Evolutionary conservation across 108 stramenopile genomes (phyloP), one percentile per base, ranked within the genome.

Genomic region (Aurantiochytrium sp.): DNA sequence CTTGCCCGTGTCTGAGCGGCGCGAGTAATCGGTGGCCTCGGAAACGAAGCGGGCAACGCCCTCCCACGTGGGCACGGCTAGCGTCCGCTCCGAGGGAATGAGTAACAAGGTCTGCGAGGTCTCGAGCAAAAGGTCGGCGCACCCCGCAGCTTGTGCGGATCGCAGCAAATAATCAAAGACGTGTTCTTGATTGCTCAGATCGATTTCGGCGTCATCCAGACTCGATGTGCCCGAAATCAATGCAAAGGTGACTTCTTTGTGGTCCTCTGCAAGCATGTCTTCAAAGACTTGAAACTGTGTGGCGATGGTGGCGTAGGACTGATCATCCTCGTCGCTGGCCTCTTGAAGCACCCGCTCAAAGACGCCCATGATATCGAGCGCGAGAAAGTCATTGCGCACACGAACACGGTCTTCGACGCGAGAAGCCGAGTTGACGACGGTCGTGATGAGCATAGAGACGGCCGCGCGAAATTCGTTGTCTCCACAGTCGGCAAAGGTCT

Each of bases 391-490:
- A 23, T 83, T 83, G 76, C 76, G 76, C 51, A 53, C 45, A 4
- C 51, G 76, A 14, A 83, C 76, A 28, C 76, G 76, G 49, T 83
- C 76, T 23, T 83, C 76, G 25, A 83, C 76, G 16, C 51, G 49
- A 14, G 76, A 47, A 8, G 76, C 76, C 25, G 76, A 83, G 76
- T 83, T 83, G 49, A 83, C 76, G 3, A 83, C 49, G 1, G 76
- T 83, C 12, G 76, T 83, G 76, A 83, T 83, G 51, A 83, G 28
- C 76, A 83, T 83, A 2, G 51, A 53, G n/a, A 83, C 76, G n/a
- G 76, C 45, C 12, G 76, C 76, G 19, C 76, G 76, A 45, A 83
- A 83, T 35, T 47, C 76, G 76, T 83, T 83, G 76, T 83, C 76
- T 12, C 49, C 19, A 23, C 76, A 83, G 19, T 83, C 51, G 45